These are phyloP conservation scores for Echites panduratus DNA, from an alignment of 257 asterid species.

Conservation along the genomic window DNA sequence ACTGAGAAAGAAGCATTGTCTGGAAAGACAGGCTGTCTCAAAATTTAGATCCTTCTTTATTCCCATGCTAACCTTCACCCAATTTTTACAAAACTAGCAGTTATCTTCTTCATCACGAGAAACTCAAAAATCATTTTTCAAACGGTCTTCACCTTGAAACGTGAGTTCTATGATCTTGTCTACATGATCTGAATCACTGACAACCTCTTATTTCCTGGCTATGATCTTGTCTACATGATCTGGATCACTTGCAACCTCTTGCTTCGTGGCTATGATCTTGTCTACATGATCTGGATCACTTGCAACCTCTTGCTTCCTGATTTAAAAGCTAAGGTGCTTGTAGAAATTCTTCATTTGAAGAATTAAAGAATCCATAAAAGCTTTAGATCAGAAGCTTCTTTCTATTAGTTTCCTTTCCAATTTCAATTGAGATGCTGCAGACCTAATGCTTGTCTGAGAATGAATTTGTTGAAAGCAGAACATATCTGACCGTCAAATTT, in stretches of 20 bases:
- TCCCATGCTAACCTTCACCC: background rate
- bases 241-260: no score
- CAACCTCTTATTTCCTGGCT: background rate
- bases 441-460: background rate
- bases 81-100: background rate
- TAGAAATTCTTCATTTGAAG: background rate
- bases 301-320: no score
- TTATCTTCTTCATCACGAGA: background rate
- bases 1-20: background rate
- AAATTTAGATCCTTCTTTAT: background rate
- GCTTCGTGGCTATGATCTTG: no score
- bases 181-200: background rate
- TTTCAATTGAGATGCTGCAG: background rate
- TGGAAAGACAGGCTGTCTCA: background rate
- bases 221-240: no score
- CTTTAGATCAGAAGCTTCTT: background rate
- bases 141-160: background rate
- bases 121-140: conserved; percentile 2
- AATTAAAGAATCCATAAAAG: background rate
- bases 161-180: background rate
- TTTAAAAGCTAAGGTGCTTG: background rate
- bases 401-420: background rate
- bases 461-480: background rate
- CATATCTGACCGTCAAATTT: background rate
- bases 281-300: no score